Evolutionary conservation across 2,329 filamentous ascomycete species (phyloP).

Genomic region (Alternaria conjuncta): DNA sequence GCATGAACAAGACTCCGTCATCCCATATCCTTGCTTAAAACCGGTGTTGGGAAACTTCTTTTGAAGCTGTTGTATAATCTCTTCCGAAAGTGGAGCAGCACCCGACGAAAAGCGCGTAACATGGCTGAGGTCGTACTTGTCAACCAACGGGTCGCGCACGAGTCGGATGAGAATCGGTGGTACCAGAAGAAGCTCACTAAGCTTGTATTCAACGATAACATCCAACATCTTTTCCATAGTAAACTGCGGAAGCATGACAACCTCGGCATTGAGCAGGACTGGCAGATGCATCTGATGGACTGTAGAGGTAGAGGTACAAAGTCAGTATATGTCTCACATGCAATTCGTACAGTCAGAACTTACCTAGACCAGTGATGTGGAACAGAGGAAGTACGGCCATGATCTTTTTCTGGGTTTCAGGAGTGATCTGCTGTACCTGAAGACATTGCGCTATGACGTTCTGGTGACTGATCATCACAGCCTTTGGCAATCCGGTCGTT

Average conservation of each 20-base stretch:
- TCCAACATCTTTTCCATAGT: slow-evolving; percentile 61
- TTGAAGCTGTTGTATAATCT: slow-evolving; percentile 64
- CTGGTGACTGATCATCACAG: slow-evolving; percentile 45
- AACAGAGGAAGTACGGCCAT: slow-evolving; percentile 45
- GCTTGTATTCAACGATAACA: slow-evolving; percentile 54
- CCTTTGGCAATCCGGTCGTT: slow-evolving; percentile 49
- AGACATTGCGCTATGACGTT: slow-evolving; percentile 63
- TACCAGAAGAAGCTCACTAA: slow-evolving; percentile 60
- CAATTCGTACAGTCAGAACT: not conserved
- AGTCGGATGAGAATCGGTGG: slow-evolving; percentile 67
- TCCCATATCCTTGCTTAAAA: slow-evolving; percentile 71
- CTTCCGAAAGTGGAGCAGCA: slow-evolving; percentile 64
- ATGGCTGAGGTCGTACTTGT: slow-evolving; percentile 63
- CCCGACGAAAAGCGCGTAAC: slow-evolving; percentile 65
- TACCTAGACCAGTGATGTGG: slow-evolving; percentile 44
- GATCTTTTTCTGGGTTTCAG: slow-evolving; percentile 50
- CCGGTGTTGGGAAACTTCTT: slow-evolving; percentile 65
- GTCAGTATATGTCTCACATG: not conserved
- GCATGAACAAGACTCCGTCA: slow-evolving; percentile 70
- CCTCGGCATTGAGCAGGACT: slow-evolving; percentile 68
- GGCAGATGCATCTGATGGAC: slow-evolving; percentile 64
- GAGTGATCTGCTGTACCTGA: slow-evolving; percentile 56
- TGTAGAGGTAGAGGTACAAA: not conserved
- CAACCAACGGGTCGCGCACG: slow-evolving; percentile 62
- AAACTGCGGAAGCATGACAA: slow-evolving; percentile 69